Conservation (phyloP, 164 flowering plant genomes). For the Sextonia rubra region DNA sequence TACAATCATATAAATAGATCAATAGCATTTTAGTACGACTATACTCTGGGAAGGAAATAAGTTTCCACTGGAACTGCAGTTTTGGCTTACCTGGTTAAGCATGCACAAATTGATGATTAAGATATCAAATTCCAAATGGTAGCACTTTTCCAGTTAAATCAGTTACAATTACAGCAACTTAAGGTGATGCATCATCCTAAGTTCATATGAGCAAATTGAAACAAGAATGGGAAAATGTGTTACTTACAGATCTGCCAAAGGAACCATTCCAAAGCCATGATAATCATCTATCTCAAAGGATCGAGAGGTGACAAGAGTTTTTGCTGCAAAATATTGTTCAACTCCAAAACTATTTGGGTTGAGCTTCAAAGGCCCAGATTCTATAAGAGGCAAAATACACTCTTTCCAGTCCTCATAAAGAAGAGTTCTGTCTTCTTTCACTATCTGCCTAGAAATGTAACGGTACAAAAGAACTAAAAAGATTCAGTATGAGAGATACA, state of each 20-base stretch:
- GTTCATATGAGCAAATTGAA: not conserved
- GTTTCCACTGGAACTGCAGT: not conserved
- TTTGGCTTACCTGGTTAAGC: not conserved
- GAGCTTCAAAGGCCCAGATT: slow-evolving; percentile 28
- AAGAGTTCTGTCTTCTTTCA: slow-evolving; percentile 72
- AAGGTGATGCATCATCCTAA: not conserved
- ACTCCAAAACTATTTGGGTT: slow-evolving; percentile 46
- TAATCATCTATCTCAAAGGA: slow-evolving; percentile 83
- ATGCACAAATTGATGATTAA: too few relatives aligned
- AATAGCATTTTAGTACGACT: not conserved
- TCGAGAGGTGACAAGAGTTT: slow-evolving; percentile 80
- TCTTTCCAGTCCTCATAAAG: slow-evolving; percentile 89
- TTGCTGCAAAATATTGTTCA: slow-evolving; percentile 76
- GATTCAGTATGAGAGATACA: not conserved
- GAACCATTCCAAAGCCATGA: slow-evolving; percentile 95
- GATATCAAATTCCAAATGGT: not conserved
- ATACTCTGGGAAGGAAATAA: not conserved
- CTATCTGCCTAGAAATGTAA: slow-evolving; percentile 63
- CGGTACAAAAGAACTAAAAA: not conserved
- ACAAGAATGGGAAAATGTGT: not conserved
- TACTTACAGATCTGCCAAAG: slow-evolving; percentile 94
- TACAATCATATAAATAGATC: not conserved
- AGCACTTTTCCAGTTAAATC: not conserved
- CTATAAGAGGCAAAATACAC: slow-evolving; percentile 60
- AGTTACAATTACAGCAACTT: not conserved